phyloP scores from a whole-genome alignment of 1,139 yeast genomes.

The Arxiozyma heterogenica region DNA sequence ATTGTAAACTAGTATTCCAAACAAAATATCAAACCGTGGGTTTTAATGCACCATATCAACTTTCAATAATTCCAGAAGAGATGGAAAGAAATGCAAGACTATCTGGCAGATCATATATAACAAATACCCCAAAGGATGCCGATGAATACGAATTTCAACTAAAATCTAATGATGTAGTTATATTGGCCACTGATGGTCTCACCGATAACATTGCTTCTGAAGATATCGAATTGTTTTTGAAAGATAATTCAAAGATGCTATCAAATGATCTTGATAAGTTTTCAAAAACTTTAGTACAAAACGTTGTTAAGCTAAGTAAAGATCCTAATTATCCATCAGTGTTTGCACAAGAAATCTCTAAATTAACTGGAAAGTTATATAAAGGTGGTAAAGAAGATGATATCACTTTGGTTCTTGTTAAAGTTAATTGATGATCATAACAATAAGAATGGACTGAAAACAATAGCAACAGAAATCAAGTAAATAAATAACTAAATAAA shows the following conservation, averaged over 20 bases:
- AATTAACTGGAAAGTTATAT: conserved; percentile 59
- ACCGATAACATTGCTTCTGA: conserved; percentile 72
- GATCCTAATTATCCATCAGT: conserved; percentile 75
- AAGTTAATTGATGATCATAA: conserved; percentile 35
- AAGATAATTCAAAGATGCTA: conserved; percentile 35
- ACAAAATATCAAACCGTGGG: conserved; percentile 77
- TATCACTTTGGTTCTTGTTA: conserved; percentile 69
- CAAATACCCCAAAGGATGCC: conserved; percentile 42
- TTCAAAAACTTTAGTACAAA: conserved; percentile 51
- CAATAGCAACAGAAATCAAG: not conserved
- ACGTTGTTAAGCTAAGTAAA: conserved; percentile 61
- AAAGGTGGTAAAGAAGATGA: conserved; percentile 95
- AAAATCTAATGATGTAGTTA: conserved; percentile 59
- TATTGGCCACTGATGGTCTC: conserved; percentile 91
- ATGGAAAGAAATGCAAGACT: conserved; percentile 47
- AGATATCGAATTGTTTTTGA: conserved; percentile 58
- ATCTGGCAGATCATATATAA: conserved; percentile 53
- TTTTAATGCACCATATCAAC: conserved; percentile 86
- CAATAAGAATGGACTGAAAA: too few species aligned
- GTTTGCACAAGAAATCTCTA: conserved; percentile 71
- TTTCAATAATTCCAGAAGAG: conserved; percentile 71
- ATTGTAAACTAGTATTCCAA: conserved; percentile 51
- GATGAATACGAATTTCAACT: conserved; percentile 39
- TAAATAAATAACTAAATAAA: too few species aligned
- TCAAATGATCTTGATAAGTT: conserved; percentile 36